Base-by-base conservation (phyloP, 2,329 filamentous ascomycete species). In the Penicillium sp. region DNA sequence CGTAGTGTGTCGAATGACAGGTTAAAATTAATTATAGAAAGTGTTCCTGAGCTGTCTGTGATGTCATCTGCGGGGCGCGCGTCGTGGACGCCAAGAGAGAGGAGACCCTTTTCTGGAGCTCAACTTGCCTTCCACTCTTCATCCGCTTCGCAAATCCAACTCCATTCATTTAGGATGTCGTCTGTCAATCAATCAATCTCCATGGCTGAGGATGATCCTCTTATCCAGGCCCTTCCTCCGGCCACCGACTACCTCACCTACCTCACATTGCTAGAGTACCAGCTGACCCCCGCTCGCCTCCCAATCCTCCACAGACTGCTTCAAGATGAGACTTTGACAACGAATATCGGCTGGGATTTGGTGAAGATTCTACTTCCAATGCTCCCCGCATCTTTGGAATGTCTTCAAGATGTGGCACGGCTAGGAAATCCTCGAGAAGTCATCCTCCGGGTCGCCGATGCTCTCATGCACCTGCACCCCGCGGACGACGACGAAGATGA, bases 321-420 rank as follows among this genome's bases (percentile, higher is more conserved):
- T 15, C 85, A 88, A 71, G 86, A 89, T 79, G 81, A 84, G 63
- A 83, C 81, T 51, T 73, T 90, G 41, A 88, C 86, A 4, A 81
- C 81, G 49, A 87, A 88, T 66, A 89, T 90, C 68, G 87, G 87
- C 62, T 90, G 87, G 87, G 87, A 90, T 72, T 73, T 90, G 47
- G 84, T 89, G 6, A 85, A 88, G 67, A 74, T 89, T 9, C 79
- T 90, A 2, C 77, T 89, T 17, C 87, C 86, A 2, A 79, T 88
- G 63, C 74, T 90, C 4, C 85, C 86, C 2, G 80, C 82, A 3
- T 87, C 86, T 0, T 79, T 83, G 56, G 79, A 84, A 67, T 89
- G 87, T 70, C 73, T 90, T 9, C 82, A 87, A 61, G 85, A 88
- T 72, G 82, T 90, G 58, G 86, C 87, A 15, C 78, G 83, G 8